Percentiles rank a stretch among this genome's conserved stretches.
Evolutionary conservation across 2,329 filamentous ascomycete genomes (phyloP).

Genomic region (Pseudogymnoascus sp.): DNA sequence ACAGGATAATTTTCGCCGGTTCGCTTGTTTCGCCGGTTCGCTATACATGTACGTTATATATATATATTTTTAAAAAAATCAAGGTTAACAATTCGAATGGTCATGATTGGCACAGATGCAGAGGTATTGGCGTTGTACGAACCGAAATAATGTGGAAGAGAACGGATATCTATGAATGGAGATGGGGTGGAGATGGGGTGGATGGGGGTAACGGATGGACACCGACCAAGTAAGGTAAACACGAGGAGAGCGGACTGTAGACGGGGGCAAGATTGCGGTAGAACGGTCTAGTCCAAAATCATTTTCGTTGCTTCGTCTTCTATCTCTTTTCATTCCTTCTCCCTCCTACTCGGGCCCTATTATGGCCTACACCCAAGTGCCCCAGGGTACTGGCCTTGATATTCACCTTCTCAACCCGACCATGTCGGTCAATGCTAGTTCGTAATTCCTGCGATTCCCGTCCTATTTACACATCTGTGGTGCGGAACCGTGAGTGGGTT

Average conservation of each 20-base stretch:
- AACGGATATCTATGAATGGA: too few relatives aligned
- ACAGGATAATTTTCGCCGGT: too few relatives aligned
- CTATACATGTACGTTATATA: too few relatives aligned
- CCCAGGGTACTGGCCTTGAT: not conserved
- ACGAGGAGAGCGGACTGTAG: not conserved
- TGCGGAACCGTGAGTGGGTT: not conserved
- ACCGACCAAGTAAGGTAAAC: not conserved
- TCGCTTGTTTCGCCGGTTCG: too few relatives aligned
- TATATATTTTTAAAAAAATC: not conserved
- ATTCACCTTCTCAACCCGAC: not conserved
- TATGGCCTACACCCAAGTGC: not conserved
- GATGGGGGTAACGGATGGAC: not conserved
- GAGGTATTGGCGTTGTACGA: too few relatives aligned
- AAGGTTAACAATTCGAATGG: too few relatives aligned
- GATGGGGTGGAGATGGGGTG: too few relatives aligned
- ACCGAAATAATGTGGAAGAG: too few relatives aligned
- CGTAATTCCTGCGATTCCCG: not conserved
- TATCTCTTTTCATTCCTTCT: not conserved
- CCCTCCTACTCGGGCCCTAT: not conserved
- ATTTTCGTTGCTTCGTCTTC: constrained; percentile 2
- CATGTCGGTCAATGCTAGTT: not conserved
- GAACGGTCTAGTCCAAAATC: constrained; percentile 1
- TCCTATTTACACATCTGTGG: not conserved
- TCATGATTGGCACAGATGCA: too few relatives aligned
- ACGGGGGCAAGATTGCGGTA: not conserved